phyloP scores from a whole-genome alignment of 1,139 yeast genomes.

The Candida pseudoviswanathii region DNA sequence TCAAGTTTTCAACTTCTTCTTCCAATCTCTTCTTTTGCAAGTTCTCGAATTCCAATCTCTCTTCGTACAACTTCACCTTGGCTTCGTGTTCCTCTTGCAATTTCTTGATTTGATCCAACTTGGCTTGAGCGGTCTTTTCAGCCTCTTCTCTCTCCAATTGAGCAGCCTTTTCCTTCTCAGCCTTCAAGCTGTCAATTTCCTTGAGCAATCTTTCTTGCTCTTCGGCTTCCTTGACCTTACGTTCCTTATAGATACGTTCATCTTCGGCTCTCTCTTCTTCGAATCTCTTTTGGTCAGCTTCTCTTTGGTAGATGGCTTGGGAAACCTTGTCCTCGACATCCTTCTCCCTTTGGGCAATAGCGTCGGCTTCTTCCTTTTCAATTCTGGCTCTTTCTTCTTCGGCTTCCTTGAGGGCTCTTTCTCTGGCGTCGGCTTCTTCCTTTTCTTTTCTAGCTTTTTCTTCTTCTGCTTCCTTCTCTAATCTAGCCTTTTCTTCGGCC shows the following conservation, averaged over 20 bases:
- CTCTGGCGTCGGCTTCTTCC: constrained; percentile 23
- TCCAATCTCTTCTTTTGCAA: constrained; percentile 36
- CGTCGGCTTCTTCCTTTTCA: constrained; percentile 20
- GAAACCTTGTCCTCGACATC: constrained; percentile 33
- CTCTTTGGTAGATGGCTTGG: constrained; percentile 29
- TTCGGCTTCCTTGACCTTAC: constrained; percentile 27
- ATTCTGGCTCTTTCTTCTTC: constrained; percentile 11
- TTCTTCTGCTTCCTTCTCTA: constrained; percentile 27
- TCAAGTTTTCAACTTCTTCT: constrained; percentile 43
- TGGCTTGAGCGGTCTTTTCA: constrained; percentile 34
- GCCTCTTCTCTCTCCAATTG: constrained; percentile 34
- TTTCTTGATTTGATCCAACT: constrained; percentile 35
- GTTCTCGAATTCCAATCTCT: constrained; percentile 38
- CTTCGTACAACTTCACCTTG: constrained; percentile 30
- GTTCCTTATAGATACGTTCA: constrained; percentile 29
- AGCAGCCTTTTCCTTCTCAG: constrained; percentile 25
- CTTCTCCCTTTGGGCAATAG: constrained; percentile 18
- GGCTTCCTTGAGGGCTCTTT: constrained; percentile 9
- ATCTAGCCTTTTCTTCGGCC: constrained; percentile 40
- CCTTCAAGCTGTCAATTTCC: constrained; percentile 35
- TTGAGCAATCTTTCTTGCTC: constrained; percentile 28
- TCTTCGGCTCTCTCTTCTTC: constrained; percentile 27
- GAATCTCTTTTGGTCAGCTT: constrained; percentile 29
- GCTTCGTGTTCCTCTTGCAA: constrained; percentile 39
- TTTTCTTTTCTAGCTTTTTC: constrained; percentile 22